These are phyloP conservation scores for Aegilops umbellulata DNA, from an alignment of 176 grass and related monocot genomes.

Conservation along the genomic window DNA sequence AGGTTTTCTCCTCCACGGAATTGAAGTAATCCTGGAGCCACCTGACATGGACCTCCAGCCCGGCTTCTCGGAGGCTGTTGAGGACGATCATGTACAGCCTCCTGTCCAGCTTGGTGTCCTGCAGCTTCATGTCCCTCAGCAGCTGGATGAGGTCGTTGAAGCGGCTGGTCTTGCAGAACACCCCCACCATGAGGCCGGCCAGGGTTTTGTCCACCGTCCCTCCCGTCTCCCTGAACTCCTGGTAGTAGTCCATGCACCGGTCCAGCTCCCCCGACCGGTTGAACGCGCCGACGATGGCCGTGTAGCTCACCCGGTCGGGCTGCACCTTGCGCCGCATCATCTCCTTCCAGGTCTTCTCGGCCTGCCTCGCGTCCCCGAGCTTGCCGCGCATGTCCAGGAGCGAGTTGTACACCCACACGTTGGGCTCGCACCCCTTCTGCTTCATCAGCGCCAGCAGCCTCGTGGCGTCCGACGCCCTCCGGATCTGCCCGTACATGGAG, in stretches of 20 bases:
- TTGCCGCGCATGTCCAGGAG: slow-evolving; percentile 83
- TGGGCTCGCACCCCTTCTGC: slow-evolving; percentile 79
- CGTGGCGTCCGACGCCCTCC: slow-evolving; percentile 63
- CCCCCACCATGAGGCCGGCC: slow-evolving; percentile 75
- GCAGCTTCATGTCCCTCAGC: slow-evolving; percentile 53
- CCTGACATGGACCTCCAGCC: slow-evolving; percentile 62
- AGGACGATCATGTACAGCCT: slow-evolving; percentile 63
- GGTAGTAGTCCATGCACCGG: slow-evolving; percentile 59
- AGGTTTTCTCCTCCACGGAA: slow-evolving; percentile 62
- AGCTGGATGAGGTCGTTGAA: slow-evolving; percentile 78
- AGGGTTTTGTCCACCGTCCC: slow-evolving; percentile 65
- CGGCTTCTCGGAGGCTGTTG: slow-evolving; percentile 66
- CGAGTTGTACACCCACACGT: slow-evolving; percentile 85
- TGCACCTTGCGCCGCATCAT: slow-evolving; percentile 68
- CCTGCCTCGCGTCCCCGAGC: slow-evolving; percentile 60
- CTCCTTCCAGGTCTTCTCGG: slow-evolving; percentile 89
- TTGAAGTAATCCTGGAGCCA: slow-evolving; percentile 79
- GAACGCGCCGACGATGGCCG: slow-evolving; percentile 71
- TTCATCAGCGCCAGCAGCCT: slow-evolving; percentile 85
- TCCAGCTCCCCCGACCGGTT: slow-evolving; percentile 64
- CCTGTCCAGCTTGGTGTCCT: slow-evolving; percentile 52
- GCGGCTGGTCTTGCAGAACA: slow-evolving; percentile 59
- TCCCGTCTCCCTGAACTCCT: slow-evolving; percentile 61
- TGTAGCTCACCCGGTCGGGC: slow-evolving; percentile 74
- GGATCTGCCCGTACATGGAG: slow-evolving; percentile 84